Evolutionary conservation across 345 rosid species (phyloP).

Genomic region (Eucalyptus coolabah): DNA sequence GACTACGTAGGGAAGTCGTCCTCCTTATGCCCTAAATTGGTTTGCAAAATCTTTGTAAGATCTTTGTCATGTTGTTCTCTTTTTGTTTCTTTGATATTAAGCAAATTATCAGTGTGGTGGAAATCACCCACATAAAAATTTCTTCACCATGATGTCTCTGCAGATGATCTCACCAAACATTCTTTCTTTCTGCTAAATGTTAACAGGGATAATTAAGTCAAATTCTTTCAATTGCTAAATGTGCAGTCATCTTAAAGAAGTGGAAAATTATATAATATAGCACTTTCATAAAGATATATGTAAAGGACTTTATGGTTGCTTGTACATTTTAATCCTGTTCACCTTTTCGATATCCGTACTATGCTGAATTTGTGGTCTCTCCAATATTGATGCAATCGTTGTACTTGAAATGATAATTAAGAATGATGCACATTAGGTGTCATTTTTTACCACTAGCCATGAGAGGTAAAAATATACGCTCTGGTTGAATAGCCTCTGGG

Average conservation of each 20-base stretch:
- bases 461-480: neutral
- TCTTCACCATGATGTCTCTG: neutral
- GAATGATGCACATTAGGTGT: neutral
- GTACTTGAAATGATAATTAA: neutral
- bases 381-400: neutral
- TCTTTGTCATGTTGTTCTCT: neutral
- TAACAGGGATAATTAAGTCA: neutral
- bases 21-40: neutral
- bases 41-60: neutral
- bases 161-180: neutral
- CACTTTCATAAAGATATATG: neutral
- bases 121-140: neutral
- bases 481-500: neutral
- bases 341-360: neutral
- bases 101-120: neutral
- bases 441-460: neutral
- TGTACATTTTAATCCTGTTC: neutral
- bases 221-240: neutral
- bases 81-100: neutral
- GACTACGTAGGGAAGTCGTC: neutral
- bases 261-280: neutral
- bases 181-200: neutral
- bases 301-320: neutral
- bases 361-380: neutral
- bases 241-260: neutral